A percentile compares a stretch with the other conserved stretches of the same genome.
phyloP scores from a whole-genome alignment of 768 basidiomycete genomes.

The Russula emetica region DNA sequence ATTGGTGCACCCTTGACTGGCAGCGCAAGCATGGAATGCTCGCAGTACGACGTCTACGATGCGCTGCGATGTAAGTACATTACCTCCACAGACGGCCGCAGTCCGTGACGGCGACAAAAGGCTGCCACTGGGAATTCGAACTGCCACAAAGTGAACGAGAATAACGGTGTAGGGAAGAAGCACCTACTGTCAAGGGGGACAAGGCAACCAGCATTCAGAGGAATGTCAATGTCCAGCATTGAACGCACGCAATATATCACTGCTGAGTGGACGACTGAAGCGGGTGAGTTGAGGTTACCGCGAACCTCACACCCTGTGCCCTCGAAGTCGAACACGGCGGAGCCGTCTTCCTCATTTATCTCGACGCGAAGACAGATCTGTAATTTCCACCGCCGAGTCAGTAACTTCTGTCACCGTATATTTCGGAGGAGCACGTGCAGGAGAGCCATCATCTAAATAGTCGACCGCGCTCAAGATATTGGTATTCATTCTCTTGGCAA shows the following conservation, averaged over 20 bases:
- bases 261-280: slow-evolving; percentile 82
- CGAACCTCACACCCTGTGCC: slow-evolving; percentile 82
- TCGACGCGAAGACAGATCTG: slow-evolving; percentile 73
- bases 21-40: slow-evolving; percentile 88
- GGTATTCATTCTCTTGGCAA: slow-evolving; percentile 62
- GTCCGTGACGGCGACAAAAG: slow-evolving; percentile 78
- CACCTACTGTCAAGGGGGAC: slow-evolving; percentile 72
- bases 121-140: slow-evolving; percentile 75
- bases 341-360: slow-evolving; percentile 69
- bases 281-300: slow-evolving; percentile 80
- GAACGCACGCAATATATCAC: slow-evolving; percentile 87
- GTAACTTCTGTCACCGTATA: background rate
- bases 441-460: slow-evolving; percentile 84
- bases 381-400: slow-evolving; percentile 2
- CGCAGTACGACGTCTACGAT: slow-evolving; percentile 92
- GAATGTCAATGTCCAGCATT: slow-evolving; percentile 84
- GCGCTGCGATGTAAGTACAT: slow-evolving; percentile 87
- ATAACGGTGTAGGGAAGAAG: slow-evolving; percentile 1
- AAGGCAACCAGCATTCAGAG: slow-evolving; percentile 90
- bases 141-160: slow-evolving; percentile 37
- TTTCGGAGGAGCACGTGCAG: slow-evolving; percentile 43
- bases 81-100: slow-evolving; percentile 90
- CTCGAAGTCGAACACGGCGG: slow-evolving; percentile 79
- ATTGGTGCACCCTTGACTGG: slow-evolving; percentile 91
- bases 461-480: slow-evolving; percentile 69